These are phyloP conservation scores for Beauveria brongniartii DNA, from an alignment of 2,329 filamentous ascomycete species.

Conservation along the genomic window DNA sequence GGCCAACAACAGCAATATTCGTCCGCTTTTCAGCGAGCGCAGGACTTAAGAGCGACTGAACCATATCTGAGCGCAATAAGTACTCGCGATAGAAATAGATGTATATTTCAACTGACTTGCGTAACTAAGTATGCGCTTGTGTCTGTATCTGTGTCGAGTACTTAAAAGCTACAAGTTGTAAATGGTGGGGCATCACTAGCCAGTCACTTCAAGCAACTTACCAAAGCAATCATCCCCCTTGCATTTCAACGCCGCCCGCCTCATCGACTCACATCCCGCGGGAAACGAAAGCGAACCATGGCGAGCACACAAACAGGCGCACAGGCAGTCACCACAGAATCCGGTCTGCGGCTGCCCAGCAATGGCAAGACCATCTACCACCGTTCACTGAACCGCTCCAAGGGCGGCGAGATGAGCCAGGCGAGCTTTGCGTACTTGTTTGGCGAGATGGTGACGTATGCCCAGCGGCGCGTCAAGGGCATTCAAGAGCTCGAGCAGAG, in stretches of 20 bases:
- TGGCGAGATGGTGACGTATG: constrained; percentile 92
- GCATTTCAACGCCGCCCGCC: neutral
- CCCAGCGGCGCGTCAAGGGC: constrained; percentile 80
- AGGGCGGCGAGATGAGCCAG: constrained; percentile 82
- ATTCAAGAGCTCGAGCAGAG: constrained; percentile 90
- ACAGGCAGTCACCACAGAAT: constrained; percentile 36
- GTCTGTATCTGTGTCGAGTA: no score
- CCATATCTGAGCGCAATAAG: no score
- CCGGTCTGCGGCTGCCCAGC: constrained; percentile 76
- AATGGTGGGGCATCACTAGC: neutral
- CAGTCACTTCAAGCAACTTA: neutral
- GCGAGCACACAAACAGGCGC: constrained; percentile 42
- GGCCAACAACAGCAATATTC: no score
- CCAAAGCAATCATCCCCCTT: neutral
- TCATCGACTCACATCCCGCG: neutral
- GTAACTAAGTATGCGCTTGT: no score
- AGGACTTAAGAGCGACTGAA: no score
- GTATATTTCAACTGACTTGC: no score
- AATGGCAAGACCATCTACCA: constrained; percentile 98
- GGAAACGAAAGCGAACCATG: constrained; percentile 28
- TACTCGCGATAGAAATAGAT: no score
- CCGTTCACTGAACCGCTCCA: constrained; percentile 82
- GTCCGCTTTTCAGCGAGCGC: no score
- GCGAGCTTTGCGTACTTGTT: constrained; percentile 95
- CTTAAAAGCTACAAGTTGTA: neutral